Percentiles rank a stretch among this genome's conserved stretches.
phyloP scores from a whole-genome alignment of 139 green algal species.

The Micractinium sp. region DNA sequence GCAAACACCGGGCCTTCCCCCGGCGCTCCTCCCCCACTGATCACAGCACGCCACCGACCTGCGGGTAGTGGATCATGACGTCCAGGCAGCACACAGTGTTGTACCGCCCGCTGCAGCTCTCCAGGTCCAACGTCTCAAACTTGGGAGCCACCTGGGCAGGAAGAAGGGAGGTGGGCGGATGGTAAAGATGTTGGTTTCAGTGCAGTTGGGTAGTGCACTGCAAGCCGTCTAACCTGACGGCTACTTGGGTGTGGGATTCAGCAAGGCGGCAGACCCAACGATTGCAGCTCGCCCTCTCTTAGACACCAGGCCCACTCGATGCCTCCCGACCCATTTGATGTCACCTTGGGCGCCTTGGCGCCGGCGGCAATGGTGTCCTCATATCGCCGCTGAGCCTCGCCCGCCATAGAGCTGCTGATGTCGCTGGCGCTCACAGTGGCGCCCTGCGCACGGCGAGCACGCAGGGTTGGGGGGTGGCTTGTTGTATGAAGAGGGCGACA shows the following conservation, averaged over 20 bases:
- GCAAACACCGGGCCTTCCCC: no score
- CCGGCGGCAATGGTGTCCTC: conserved; percentile 50
- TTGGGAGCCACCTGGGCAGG: conserved; percentile 66
- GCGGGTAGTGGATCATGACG: conserved; percentile 99
- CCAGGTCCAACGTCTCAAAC: conserved; percentile 92
- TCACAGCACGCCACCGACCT: conserved; percentile 36
- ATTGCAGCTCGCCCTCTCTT: no score
- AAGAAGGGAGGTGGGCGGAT: background rate
- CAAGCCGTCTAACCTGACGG: no score
- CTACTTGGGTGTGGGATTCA: no score
- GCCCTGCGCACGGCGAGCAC: conserved; percentile 44
- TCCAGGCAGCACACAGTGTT: conserved; percentile 97
- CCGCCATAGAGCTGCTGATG: conserved; percentile 91
- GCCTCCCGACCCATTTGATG: no score
- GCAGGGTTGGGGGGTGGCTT: background rate
- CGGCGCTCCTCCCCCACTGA: background rate
- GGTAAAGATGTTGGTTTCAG: no score
- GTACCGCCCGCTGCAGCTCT: conserved; percentile 85
- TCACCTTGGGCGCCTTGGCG: conserved; percentile 36
- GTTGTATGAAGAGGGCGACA: no score
- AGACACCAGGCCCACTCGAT: no score
- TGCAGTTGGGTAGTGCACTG: no score
- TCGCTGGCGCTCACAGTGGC: conserved; percentile 86
- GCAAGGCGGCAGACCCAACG: no score
- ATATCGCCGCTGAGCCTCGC: conserved; percentile 66